Base-by-base conservation (phyloP, 2,329 filamentous ascomycete genomes). In the Ampelomyces quisqualis region DNA sequence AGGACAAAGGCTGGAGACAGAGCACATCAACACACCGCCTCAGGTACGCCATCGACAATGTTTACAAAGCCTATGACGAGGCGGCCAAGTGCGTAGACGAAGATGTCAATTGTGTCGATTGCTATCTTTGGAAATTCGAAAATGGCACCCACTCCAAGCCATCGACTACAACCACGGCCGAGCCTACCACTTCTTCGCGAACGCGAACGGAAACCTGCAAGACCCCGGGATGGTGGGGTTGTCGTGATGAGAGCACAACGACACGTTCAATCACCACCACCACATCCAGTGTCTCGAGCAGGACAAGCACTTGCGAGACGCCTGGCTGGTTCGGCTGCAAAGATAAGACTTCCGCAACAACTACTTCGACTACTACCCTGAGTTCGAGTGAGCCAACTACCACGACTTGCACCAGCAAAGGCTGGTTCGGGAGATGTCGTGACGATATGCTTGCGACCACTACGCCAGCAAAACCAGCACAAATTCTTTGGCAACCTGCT, bases 301-400 rank as follows among this genome's bases (percentile, higher is more conserved):
- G 38, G 11, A 61, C 58, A 2, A 67, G 55, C 31, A 65, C 61
- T 3, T 65, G 57, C 33, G 62, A 36, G 15, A 31, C 65, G 53
- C 63, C 63, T 27, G 62, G 64, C 19, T 67, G 64, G 64, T 67
- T 66, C 33, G 64, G 64, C 2, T 67, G 64, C 37, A 66, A 66
- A 30, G 65, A 69, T 32, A 47, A 62, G 30, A 63, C 56, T 1
- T 61, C 55, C 0, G 50, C 51, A 17, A 55, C 44, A 10, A 47
- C 44, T 1, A 55, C 55, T 8, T 57, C 51, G 3, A 49, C 51
- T 6, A 58, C 58, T 24, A 13, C 51, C 56, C 3, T n/a, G 26
- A 55, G 58, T 4, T 43, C 44, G 18, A 45, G 48, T 33, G 34
- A 50, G 8, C 57, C 59, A 1, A 58, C 55, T 2, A 65, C 59